phyloP scores from a whole-genome alignment of 1,284 basidiomycete species.

The Entoloma clypeatum region DNA sequence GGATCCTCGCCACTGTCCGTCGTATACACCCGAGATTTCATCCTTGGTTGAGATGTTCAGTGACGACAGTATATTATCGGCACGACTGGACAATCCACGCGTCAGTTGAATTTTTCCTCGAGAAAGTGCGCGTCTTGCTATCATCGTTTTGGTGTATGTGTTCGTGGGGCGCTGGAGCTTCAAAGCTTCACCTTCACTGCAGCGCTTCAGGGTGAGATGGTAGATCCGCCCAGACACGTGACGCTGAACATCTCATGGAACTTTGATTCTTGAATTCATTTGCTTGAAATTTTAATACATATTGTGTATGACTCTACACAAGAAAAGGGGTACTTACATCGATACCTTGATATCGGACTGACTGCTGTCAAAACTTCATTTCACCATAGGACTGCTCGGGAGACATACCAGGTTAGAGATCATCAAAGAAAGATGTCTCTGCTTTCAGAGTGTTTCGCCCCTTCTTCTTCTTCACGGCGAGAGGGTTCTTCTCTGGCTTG shows the following conservation, averaged over 20 bases:
- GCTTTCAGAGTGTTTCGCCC: slow-evolving; percentile 43
- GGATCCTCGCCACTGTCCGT: slow-evolving; percentile 74
- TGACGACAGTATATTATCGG: slow-evolving; percentile 58
- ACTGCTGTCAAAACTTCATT: too few relatives aligned
- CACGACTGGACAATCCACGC: slow-evolving; percentile 56
- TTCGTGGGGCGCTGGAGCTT: slow-evolving; percentile 9
- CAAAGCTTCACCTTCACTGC: too few relatives aligned
- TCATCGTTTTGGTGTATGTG: slow-evolving; percentile 19
- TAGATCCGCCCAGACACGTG: too few relatives aligned
- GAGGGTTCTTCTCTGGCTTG: slow-evolving; percentile 48
- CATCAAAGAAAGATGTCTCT: slow-evolving; percentile 61
- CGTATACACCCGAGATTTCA: slow-evolving; percentile 69
- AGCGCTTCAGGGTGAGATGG: too few relatives aligned
- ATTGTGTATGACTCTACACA: too few relatives aligned
- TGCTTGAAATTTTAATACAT: too few relatives aligned
- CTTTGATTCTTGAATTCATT: too few relatives aligned
- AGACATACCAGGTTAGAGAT: slow-evolving; percentile 39
- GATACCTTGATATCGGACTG: too few relatives aligned
- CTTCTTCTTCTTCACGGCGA: slow-evolving; percentile 50
- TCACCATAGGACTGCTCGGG: background rate
- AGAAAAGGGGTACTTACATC: too few relatives aligned
- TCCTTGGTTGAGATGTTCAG: slow-evolving; percentile 55
- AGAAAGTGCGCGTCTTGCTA: slow-evolving; percentile 22
- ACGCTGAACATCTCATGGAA: too few relatives aligned
- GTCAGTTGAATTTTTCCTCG: slow-evolving; percentile 19